Base-by-base conservation (phyloP, 495 filamentous ascomycete species). In the Penicillium paradoxum region DNA sequence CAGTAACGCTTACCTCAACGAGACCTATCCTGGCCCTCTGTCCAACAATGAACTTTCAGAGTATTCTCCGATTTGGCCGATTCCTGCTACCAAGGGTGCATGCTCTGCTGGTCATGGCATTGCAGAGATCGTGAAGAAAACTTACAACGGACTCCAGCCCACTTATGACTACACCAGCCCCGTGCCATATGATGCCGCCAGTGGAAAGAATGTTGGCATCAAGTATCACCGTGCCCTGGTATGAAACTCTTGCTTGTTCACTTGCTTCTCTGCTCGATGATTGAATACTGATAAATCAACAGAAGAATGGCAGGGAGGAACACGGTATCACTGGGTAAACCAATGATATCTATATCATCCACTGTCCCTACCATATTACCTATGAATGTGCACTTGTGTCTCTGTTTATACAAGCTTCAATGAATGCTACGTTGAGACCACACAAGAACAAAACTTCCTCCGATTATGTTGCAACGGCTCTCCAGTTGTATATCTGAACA, bases 21-120 rank as follows among this genome's bases (percentile, higher is more conserved):
- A 70, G 55, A 74, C 73, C 14, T 75, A 75, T 56, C 73, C 74
- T 24, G 77, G 77, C 2, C 77, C 76, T 8, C 53, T 79, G 38
- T 74, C 73, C n/a, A 55, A 53, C 34, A 51, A 52, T 18, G 50
- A 55, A 4, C 64, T 71, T 59, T 69, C 71, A 10, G 51, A 67
- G 27, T 74, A 62, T 53, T 57, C 61, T 6, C 49, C 70, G 1
- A 49, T 53, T 30, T 80, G 75, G 75, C 66, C 77, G 0, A 57
- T 63, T n/a, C 74, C 77, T 4, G 45, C 68, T 29, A 73, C 66
- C 8, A 60, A 63, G 17, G 74, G 54, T 39, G 49, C 58, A 15
- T 79, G 76, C 58, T 71, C 69, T 27, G 73, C 75, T 45, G 75
- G 76, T n/a, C 54, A 75, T 54, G 73, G 73, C 32, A 72, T 80